A percentile compares a stretch with the other conserved stretches of the same genome.
Conservation (phyloP, 768 basidiomycete species). For the Kondoa subrosea region DNA sequence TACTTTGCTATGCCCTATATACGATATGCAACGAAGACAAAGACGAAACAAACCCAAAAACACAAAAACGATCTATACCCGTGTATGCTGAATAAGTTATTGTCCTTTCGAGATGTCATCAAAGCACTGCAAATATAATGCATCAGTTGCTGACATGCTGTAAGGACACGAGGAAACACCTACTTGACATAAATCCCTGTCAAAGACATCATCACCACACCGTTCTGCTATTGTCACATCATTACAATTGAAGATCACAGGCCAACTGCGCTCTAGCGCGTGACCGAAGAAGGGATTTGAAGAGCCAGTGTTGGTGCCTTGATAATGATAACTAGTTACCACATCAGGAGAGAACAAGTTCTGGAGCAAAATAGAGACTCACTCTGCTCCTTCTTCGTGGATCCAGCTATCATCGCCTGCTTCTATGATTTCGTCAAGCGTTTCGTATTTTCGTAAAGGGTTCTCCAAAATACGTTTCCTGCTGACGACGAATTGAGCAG, state of each 20-base stretch:
- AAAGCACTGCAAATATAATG: too few species aligned
- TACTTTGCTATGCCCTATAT: too few species aligned
- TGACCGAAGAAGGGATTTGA: constrained; percentile 19
- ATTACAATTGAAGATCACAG: constrained; percentile 12
- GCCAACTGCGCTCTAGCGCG: constrained; percentile 16
- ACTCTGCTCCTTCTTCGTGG: constrained; percentile 11
- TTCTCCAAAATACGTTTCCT: constrained; percentile 27
- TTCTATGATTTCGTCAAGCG: constrained; percentile 20
- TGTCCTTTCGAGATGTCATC: too few species aligned
- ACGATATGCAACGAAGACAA: too few species aligned
- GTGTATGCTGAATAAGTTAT: too few species aligned
- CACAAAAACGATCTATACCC: too few species aligned
- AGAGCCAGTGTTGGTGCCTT: constrained; percentile 7
- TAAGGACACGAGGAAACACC: too few species aligned
- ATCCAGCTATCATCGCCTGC: constrained; percentile 19
- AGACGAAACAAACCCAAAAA: too few species aligned
- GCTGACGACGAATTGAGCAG: constrained; percentile 31
- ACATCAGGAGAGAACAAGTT: neutral
- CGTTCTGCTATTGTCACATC: constrained; percentile 11
- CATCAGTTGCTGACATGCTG: too few species aligned
- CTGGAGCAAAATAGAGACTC: neutral
- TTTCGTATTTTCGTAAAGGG: constrained; percentile 24
- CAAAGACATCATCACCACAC: constrained; percentile 12
- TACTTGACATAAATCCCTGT: constrained; percentile 10
- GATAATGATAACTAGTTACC: neutral